Base-by-base conservation (phyloP, 2,329 filamentous ascomycete genomes). In the Neoscytalidium dimidiatum region DNA sequence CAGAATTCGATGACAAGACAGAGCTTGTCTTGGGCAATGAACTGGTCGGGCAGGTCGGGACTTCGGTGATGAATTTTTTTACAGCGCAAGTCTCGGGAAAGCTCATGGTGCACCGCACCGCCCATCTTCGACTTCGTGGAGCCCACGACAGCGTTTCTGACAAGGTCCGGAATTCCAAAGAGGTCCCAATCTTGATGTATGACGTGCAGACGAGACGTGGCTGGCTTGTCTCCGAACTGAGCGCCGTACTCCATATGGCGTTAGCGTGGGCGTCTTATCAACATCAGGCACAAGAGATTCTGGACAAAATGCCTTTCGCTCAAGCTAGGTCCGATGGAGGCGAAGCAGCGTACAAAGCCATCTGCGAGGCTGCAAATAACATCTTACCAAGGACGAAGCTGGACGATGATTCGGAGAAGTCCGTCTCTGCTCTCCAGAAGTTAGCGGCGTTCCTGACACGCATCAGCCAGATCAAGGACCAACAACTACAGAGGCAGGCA, bases 201-300 rank as follows among this genome's bases (percentile, higher is more conserved):
- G 56, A 60, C 0, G 26, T 26, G 3, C 8, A 0, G 1, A 31
- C 56, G 1, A 60, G 46, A 5, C 21, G 28, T 33, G 56, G 56
- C 4, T 60, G 56, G 56, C 41, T 60, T 29, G 38, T 60, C 14
- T n/a, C 56, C 2, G 56, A 60, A 4, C 17, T 60, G 21, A 60
- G 41, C 3, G 41, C 14, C 0, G 5, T 60, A 0, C 56, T 60
- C 19, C 56, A 60, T 4, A 17, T 60, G 28, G 38, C 38, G 5
- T 38, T 60, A n/a, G 56, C 56, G 0, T 60, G 41, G 56, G 56
- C 56, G 4, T 44, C 56, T 0, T 44, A 46, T 2, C 56, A 60
- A 13, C 4, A 21, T 9, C 17, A 31, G 23, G 3, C 38, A 1
- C 23, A 33, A 11, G 6, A 31, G 9, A 26, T 46, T 2, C 3